Conservation (phyloP, 495 filamentous ascomycete genomes). For the Xylaria curta region DNA sequence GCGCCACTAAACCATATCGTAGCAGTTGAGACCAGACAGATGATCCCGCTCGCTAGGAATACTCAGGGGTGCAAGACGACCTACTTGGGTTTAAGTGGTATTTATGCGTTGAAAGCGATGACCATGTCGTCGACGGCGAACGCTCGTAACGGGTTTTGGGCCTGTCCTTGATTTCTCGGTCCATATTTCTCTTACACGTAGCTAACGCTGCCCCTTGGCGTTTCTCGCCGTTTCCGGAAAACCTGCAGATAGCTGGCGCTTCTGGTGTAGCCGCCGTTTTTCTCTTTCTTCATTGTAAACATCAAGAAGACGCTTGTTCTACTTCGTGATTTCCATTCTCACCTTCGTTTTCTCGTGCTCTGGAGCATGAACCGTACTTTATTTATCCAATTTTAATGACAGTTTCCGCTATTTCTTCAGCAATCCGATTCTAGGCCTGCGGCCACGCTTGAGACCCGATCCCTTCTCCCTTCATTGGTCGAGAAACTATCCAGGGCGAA, state of each 20-base stretch:
- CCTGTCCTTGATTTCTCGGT: conserved; percentile 11
- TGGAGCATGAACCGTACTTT: background rate
- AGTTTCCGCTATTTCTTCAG: background rate
- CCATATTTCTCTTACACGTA: conserved; percentile 21
- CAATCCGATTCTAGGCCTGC: background rate
- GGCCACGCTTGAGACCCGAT: conserved; percentile 3
- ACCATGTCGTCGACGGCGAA: conserved; percentile 11
- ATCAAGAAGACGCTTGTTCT: background rate
- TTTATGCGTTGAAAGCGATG: background rate
- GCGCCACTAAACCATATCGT: background rate
- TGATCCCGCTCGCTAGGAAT: conserved; percentile 1
- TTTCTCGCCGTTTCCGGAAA: background rate
- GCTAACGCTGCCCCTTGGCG: background rate
- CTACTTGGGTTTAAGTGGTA: background rate
- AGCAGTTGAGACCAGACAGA: background rate
- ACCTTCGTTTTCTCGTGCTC: conserved; percentile 21
- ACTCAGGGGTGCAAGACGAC: background rate
- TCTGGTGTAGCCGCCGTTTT: background rate
- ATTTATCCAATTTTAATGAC: background rate
- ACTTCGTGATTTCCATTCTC: conserved; percentile 9
- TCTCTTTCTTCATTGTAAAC: background rate
- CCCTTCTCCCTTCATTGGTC: conserved; percentile 14
- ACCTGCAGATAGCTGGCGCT: background rate
- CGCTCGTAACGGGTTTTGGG: conserved; percentile 2
- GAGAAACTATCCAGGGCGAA: background rate